Base-by-base conservation (phyloP, 2,329 filamentous ascomycete genomes). In the Botrytis squamosa region DNA sequence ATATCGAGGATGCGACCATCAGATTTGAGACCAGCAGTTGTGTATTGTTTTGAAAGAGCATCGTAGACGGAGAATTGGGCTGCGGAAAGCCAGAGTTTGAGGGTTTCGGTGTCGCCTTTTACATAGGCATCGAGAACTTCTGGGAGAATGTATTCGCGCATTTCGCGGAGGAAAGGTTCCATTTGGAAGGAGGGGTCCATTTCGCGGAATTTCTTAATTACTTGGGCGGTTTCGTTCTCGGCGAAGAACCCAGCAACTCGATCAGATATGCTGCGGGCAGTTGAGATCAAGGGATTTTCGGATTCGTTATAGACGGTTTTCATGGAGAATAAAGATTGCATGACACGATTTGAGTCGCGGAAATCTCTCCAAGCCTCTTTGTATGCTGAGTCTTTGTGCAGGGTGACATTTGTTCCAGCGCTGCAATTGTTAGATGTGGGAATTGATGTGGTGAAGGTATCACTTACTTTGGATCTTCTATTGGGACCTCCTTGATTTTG, bases 311-410 rank as follows among this genome's bases (percentile, higher is more conserved):
- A 98, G 73, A 91, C 91, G 73, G 89, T 90, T 84, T 95, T 95
- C 84, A 97, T 89, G 81, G 87, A 90, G 84, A 97, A 98, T 75
- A 98, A 85, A 74, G 92, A 91, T 84, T 98, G 95, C 82, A 97
- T 93, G 74, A 98, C 84, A 78, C 92, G 94, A 84, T 92, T 97
- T 77, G 90, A 90, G 82, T 99, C 96, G 76, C 92, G 92, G 88
- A 98, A 99, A 70, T 96, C 93, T 80, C 92, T 90, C 96, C 96
- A 99, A n/a, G 94, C 94, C 83, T 98, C 95, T 84, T 97, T 98
- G 94, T 95, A 98, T 36, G 93, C 93, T 22, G 96, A 91, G 79
- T 99, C 96, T 84, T 99, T 99, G 87, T 99, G 96, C 0, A 99
- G 83, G 0, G 95, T 98, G 67, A 99, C 86, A 81, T 97, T 97